These are phyloP conservation scores for Incumbomyces lentus DNA, from an alignment of 2,329 filamentous ascomycete genomes.

Conservation along the genomic window DNA sequence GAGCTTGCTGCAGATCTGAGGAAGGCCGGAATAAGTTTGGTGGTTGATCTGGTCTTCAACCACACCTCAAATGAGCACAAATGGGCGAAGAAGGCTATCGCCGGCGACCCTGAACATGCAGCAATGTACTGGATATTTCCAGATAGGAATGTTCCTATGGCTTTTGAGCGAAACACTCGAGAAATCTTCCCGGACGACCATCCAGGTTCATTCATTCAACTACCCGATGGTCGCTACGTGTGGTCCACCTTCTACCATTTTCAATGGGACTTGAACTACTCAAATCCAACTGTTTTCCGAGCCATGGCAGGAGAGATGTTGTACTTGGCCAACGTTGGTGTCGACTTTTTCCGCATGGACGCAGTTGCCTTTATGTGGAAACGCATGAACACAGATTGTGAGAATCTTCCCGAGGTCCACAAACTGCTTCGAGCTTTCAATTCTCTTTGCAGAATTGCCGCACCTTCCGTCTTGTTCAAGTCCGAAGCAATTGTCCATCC, in stretches of 20 bases:
- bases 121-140: slow-evolving; percentile 21
- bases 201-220: slow-evolving; percentile 19
- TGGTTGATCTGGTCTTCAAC: slow-evolving; percentile 19
- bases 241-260: slow-evolving; percentile 21
- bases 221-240: slow-evolving; percentile 17
- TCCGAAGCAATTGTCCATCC: slow-evolving; percentile 20
- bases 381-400: slow-evolving; percentile 20
- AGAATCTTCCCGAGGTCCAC: slow-evolving; percentile 19
- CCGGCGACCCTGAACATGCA: slow-evolving; percentile 18
- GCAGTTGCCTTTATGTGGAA: slow-evolving; percentile 21
- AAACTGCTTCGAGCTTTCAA: slow-evolving; percentile 20
- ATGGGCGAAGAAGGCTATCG: slow-evolving; percentile 17
- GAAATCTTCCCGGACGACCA: slow-evolving; percentile 20
- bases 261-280: slow-evolving; percentile 20
- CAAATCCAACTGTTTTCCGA: slow-evolving; percentile 18
- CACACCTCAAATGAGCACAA: slow-evolving; percentile 19
- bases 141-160: slow-evolving; percentile 16
- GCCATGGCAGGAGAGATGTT: slow-evolving; percentile 20
- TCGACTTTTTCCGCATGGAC: slow-evolving; percentile 20
- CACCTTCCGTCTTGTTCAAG: slow-evolving; percentile 19
- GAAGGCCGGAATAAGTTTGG: slow-evolving; percentile 17
- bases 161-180: slow-evolving; percentile 16
- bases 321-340: slow-evolving; percentile 18
- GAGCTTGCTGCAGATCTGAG: slow-evolving; percentile 16
- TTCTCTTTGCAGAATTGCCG: slow-evolving; percentile 17